Conservation (phyloP, 169 alveolate genomes). For the Plasmodium berghei region DNA sequence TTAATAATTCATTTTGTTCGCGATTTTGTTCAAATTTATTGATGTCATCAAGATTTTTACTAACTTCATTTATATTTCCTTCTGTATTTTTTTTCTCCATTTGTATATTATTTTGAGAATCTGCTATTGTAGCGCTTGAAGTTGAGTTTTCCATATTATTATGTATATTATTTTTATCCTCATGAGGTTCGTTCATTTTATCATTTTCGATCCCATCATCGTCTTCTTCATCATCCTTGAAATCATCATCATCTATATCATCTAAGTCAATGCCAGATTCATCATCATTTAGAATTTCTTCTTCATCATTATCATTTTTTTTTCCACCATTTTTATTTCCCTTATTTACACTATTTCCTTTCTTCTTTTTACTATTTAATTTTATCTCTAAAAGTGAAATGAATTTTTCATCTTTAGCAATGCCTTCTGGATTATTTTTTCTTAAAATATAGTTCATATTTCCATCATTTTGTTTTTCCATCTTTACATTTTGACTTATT, state of each 20-base stretch:
- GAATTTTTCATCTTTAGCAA: constrained; percentile 40
- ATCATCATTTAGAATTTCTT: constrained; percentile 6
- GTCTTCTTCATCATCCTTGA: constrained; percentile 6
- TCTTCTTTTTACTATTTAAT: constrained; percentile 27
- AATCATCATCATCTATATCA: constrained; percentile 31
- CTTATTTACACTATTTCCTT: neutral
- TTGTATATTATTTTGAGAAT: no score
- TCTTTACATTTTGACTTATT: neutral
- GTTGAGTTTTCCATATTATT: no score
- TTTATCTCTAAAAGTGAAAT: constrained; percentile 37
- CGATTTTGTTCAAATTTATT: neutral
- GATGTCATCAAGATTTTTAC: neutral
- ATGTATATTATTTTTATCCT: neutral
- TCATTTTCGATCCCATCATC: constrained; percentile 8
- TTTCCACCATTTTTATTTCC: constrained; percentile 2
- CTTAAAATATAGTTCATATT: constrained; percentile 21
- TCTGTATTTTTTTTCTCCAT: no score
- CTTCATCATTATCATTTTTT: constrained; percentile 22
- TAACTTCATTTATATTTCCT: neutral
- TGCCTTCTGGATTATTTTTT: neutral
- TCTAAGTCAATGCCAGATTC: constrained; percentile 9
- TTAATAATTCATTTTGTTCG: constrained; percentile 1
- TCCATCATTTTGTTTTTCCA: neutral
- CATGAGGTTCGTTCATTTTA: constrained; percentile 6
- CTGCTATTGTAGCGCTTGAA: no score